Base-by-base conservation (phyloP, 176 grass and related monocot genomes). In the Canna indica region DNA sequence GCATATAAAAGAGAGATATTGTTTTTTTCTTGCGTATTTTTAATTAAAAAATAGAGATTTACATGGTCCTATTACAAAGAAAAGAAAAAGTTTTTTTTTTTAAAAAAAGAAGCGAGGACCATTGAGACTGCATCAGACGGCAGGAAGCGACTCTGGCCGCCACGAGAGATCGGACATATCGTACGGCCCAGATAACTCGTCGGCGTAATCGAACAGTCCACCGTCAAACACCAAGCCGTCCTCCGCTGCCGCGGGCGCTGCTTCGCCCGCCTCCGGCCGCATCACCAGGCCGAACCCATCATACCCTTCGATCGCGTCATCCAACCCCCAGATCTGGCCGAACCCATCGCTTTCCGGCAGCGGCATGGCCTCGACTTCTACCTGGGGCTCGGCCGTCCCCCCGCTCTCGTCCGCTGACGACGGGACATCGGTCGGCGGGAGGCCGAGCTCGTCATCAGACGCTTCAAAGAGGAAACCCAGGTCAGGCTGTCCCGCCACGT, bases 391-490 rank as follows among this genome's bases (percentile, higher is more conserved):
- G 2, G 63, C 34, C 34, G 63, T 7, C 1, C 17, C 18, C 22
- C 17, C 34, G 14, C 8, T 9, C 35, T 39, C 63, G 13, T 24
- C 63, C 35, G 20, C 56, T 7, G 56, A 74, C 24, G 72, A 61
- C 9, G 56, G n/a, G 0, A 16, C 53, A 4, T 44, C 56, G 22
- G 72, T 31, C 56, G 72, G 72, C 56, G 72, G 72, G 1, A 74
- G 72, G 32, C 72, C 72, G 25, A 74, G 72, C 36, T 74, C 72
- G 5, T 74, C 72, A 13, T 74, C 72, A 7, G 72, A 74, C 15
- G 72, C 72, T 56, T 74, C 72, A 15, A 32, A 41, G 30, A 74
- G 57, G 27, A 38, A 74, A 13, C 72, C 72, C 14, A 74, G 36
- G 41, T 62, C 72, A 15, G 53, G 53, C 36, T 74, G 54, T 27